Percentiles rank a stretch among this genome's conserved stretches.
phyloP scores from a whole-genome alignment of 2,329 filamentous ascomycete species.

The Elsinoe ampelina region DNA sequence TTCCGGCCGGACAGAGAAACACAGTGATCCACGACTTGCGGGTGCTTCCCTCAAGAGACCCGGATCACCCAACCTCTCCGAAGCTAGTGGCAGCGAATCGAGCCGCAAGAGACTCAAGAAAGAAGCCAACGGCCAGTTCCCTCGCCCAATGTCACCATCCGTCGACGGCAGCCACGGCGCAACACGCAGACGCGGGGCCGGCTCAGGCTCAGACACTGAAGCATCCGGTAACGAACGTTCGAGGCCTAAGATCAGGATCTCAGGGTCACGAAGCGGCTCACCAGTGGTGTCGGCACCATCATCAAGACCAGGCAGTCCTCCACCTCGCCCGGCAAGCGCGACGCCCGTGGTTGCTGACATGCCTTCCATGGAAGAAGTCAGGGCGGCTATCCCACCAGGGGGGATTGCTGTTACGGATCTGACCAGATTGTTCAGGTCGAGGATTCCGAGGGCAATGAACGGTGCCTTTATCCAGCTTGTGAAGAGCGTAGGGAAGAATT shows the following conservation, averaged over 20 bases:
- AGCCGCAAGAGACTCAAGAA: slow-evolving; percentile 59
- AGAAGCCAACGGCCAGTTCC: slow-evolving; percentile 34
- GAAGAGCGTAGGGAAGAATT: slow-evolving; percentile 26
- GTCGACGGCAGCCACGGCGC: neutral
- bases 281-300: slow-evolving; percentile 15
- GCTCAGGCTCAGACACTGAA: slow-evolving; percentile 63
- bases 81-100: slow-evolving; percentile 86
- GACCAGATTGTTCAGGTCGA: slow-evolving; percentile 33
- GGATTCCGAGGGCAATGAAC: slow-evolving; percentile 31
- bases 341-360: slow-evolving; percentile 19
- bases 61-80: slow-evolving; percentile 77
- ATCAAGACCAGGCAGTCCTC: slow-evolving; percentile 28
- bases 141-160: slow-evolving; percentile 18
- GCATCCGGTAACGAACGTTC: slow-evolving; percentile 50
- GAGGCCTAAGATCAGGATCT: slow-evolving; percentile 51
- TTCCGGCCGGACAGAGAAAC: slow-evolving; percentile 44
- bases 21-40: slow-evolving; percentile 43
- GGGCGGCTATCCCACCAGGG: slow-evolving; percentile 34
- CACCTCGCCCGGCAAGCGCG: slow-evolving; percentile 20
- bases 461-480: slow-evolving; percentile 36
- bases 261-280: slow-evolving; percentile 21
- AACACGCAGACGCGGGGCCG: slow-evolving; percentile 31
- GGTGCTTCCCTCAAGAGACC: slow-evolving; percentile 61
- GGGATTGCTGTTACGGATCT: slow-evolving; percentile 36
- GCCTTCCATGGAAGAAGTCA: slow-evolving; percentile 37